Evolutionary conservation across 768 basidiomycete genomes (phyloP).

Genomic region (Mycena latifolia): DNA sequence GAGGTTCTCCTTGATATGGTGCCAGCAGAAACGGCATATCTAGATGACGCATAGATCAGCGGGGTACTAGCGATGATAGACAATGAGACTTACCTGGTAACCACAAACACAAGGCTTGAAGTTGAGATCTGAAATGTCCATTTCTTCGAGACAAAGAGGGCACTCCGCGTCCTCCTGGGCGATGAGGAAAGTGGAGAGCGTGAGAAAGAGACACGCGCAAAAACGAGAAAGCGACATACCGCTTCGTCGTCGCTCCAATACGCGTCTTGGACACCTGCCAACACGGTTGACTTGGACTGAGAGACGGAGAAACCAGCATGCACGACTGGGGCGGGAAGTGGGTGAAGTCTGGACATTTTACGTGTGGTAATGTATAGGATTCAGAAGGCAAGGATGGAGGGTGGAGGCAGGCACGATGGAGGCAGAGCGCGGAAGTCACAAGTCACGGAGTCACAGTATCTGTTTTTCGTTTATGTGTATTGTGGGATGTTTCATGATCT

Average conservation of each 20-base stretch:
- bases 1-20: conserved; percentile 96
- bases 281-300: conserved; percentile 87
- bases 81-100: conserved; percentile 77
- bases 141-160: conserved; percentile 97
- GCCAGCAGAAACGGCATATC: conserved; percentile 99
- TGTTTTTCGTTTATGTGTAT: no score
- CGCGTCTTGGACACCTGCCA: conserved; percentile 95
- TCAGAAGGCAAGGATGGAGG: neutral
- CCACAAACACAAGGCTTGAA: conserved; percentile 99
- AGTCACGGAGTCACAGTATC: no score
- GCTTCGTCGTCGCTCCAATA: conserved; percentile 96
- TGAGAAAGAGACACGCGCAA: conserved; percentile 31
- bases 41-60: conserved; percentile 48
- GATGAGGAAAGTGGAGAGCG: conserved; percentile 35
- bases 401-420: no score
- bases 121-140: conserved; percentile 99
- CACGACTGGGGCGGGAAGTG: conserved; percentile 80
- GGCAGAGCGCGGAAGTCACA: no score
- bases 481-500: no score
- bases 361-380: neutral
- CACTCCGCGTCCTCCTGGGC: conserved; percentile 96
- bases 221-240: conserved; percentile 55
- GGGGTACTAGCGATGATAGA: conserved; percentile 15
- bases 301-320: conserved; percentile 78
- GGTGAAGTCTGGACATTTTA: conserved; percentile 60